These are phyloP conservation scores for Verticillium dahliae DNA, from an alignment of 2,329 filamentous ascomycete genomes.

Conservation along the genomic window DNA sequence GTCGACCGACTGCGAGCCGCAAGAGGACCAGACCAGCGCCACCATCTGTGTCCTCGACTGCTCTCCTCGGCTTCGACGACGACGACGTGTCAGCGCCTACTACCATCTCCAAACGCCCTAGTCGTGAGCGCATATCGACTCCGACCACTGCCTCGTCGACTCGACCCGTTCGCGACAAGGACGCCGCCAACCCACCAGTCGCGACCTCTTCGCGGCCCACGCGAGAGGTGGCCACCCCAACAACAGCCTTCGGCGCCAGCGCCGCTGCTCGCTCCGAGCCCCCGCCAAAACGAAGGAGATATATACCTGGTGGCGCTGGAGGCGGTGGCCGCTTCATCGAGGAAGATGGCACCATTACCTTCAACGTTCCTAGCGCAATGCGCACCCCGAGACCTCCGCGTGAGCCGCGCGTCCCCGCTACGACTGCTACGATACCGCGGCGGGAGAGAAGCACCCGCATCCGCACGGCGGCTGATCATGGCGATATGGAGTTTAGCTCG, in stretches of 20 bases:
- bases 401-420: constrained; percentile 7
- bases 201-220: constrained; percentile 24
- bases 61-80: neutral
- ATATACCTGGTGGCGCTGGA: constrained; percentile 80
- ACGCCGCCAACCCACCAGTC: constrained; percentile 3
- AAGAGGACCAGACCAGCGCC: constrained; percentile 39
- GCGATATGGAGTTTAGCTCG: constrained; percentile 70
- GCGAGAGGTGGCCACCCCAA: constrained; percentile 21
- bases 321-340: constrained; percentile 82
- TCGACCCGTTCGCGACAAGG: neutral
- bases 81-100: neutral
- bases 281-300: constrained; percentile 65
- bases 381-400: constrained; percentile 18
- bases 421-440: constrained; percentile 36
- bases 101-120: constrained; percentile 1
- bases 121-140: constrained; percentile 1
- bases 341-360: constrained; percentile 56
- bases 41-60: neutral
- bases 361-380: constrained; percentile 25
- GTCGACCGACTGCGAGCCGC: constrained; percentile 33
- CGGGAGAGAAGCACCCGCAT: constrained; percentile 52
- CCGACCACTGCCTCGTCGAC: neutral
- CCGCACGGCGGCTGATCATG: constrained; percentile 46
- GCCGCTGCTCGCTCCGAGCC: constrained; percentile 41
- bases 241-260: constrained; percentile 15